Evolutionary conservation across 2,329 filamentous ascomycete genomes (phyloP).

Genomic region (Ophidiomyces ophidiicola): DNA sequence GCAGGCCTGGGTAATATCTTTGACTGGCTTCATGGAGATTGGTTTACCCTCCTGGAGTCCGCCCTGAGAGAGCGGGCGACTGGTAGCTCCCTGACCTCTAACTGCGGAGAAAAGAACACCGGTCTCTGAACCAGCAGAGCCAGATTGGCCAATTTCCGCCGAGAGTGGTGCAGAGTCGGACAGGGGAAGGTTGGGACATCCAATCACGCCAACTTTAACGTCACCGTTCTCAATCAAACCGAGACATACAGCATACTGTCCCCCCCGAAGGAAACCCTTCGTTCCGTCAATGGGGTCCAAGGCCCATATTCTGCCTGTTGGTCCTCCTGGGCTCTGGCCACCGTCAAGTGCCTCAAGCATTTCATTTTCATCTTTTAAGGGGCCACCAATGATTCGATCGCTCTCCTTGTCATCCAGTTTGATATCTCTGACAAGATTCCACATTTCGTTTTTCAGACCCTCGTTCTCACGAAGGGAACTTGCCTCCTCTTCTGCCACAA

Average conservation of each 20-base stretch:
- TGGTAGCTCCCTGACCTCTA: constrained; percentile 64
- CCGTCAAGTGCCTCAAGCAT: constrained; percentile 49
- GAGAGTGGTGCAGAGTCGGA: constrained; percentile 63
- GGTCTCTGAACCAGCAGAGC: constrained; percentile 59
- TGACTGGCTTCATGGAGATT: constrained; percentile 69
- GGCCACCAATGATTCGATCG: constrained; percentile 57
- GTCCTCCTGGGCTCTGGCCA: constrained; percentile 35
- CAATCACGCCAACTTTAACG: constrained; percentile 86
- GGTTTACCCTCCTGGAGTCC: constrained; percentile 39
- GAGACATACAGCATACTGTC: constrained; percentile 92
- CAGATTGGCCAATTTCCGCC: constrained; percentile 59
- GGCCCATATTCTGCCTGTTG: constrained; percentile 64
- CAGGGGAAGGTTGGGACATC: constrained; percentile 87
- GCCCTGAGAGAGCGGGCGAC: constrained; percentile 54
- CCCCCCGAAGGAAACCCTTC: constrained; percentile 89
- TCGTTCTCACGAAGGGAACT: constrained; percentile 61
- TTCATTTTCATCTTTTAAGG: constrained; percentile 50
- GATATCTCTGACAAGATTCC: constrained; percentile 65
- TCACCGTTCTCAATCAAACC: constrained; percentile 85
- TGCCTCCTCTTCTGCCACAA: constrained; percentile 93
- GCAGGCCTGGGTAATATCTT: constrained; percentile 64
- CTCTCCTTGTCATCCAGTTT: constrained; percentile 55
- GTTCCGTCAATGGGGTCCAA: constrained; percentile 97
- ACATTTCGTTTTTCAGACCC: constrained; percentile 61
- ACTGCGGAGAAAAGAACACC: constrained; percentile 86